These are phyloP conservation scores for Ceratobasidium sp. DNA, from an alignment of 1,284 basidiomycete species.

Conservation along the genomic window DNA sequence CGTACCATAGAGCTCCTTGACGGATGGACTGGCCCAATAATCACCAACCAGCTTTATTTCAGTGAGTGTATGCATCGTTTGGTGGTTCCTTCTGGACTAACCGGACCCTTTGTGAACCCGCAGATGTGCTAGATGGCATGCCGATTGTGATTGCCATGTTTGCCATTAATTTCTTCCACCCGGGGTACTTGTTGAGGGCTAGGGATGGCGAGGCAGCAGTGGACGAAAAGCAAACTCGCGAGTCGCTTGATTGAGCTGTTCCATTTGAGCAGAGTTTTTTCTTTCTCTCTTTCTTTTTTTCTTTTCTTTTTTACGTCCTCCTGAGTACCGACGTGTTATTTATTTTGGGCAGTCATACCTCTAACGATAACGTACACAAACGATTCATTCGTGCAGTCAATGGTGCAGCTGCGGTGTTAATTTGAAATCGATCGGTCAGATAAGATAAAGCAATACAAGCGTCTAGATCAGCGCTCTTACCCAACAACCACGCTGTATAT, in stretches of 20 bases:
- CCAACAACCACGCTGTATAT: conserved; percentile 12
- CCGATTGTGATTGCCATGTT: conserved; percentile 48
- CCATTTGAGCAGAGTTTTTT: neutral
- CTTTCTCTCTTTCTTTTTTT: no score
- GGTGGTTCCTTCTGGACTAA: neutral
- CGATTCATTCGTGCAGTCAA: no score
- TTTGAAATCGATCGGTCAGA: neutral
- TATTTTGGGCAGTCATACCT: neutral
- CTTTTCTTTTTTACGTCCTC: neutral
- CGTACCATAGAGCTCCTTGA: conserved; percentile 55
- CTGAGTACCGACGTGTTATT: neutral
- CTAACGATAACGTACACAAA: no score
- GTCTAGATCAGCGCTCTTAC: conserved; percentile 7
- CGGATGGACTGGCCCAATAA: conserved; percentile 54
- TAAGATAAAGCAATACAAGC: conserved; percentile 8
- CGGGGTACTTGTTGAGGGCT: conserved; percentile 28
- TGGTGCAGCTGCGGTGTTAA: neutral
- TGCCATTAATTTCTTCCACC: conserved; percentile 48
- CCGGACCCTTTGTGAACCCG: neutral
- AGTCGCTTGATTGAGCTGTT: neutral
- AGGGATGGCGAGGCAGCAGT: neutral
- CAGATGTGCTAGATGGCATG: conserved; percentile 49
- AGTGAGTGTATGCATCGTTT: conserved; percentile 43
- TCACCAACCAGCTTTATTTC: conserved; percentile 54
- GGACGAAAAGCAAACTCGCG: neutral